Evolutionary conservation across 805 yeast species (phyloP).

Genomic region (Saccharomycopsis malanga): DNA sequence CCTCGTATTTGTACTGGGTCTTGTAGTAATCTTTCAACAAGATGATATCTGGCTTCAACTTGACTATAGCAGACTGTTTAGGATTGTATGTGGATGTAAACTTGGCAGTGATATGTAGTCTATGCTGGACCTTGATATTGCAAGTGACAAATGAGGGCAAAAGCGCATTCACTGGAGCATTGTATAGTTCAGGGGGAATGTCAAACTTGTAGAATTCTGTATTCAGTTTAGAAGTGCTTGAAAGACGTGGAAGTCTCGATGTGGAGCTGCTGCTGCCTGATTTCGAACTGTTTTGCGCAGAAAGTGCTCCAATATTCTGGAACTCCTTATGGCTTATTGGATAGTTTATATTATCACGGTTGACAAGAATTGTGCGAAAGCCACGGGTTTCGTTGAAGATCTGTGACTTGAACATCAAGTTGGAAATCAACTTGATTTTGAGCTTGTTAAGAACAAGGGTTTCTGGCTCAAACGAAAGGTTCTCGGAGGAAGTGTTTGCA

Average conservation of each 20-base stretch:
- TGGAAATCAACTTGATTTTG: conserved; percentile 12
- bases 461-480: conserved; percentile 14
- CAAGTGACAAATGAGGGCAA: conserved; percentile 19
- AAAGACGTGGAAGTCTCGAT: not conserved
- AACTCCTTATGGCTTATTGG: conserved; percentile 16
- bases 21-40: conserved; percentile 16
- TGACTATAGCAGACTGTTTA: conserved; percentile 11
- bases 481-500: conserved; percentile 4
- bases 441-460: conserved; percentile 9
- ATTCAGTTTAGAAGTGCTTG: not conserved
- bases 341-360: conserved; percentile 8
- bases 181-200: conserved; percentile 8
- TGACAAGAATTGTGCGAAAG: conserved; percentile 11
- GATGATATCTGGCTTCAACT: conserved; percentile 11
- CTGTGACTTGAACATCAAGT: conserved; percentile 15
- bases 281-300: not conserved
- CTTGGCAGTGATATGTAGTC: conserved; percentile 14
- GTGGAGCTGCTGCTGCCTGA: not conserved
- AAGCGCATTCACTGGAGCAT: conserved; percentile 6
- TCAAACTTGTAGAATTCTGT: conserved; percentile 9
- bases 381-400: conserved; percentile 11
- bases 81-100: conserved; percentile 12
- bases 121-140: conserved; percentile 16
- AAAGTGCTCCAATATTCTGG: not conserved
- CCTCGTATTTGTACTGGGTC: not conserved